Evolutionary conservation across 2,329 filamentous ascomycete genomes (phyloP).

Genomic region (Hypoxylon sp.): DNA sequence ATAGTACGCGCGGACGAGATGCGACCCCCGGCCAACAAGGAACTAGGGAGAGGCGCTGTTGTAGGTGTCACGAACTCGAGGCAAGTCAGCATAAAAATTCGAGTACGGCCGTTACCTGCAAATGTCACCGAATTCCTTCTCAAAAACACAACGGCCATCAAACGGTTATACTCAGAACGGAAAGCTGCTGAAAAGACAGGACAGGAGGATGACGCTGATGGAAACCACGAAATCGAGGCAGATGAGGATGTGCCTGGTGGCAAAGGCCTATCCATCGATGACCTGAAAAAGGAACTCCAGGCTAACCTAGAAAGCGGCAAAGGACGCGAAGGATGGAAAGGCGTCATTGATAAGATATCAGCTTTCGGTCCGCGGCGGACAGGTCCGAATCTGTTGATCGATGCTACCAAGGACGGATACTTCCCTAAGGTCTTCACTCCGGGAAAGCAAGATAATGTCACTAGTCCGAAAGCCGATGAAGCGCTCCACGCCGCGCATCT

Average conservation of each 20-base stretch:
- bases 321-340: slow-evolving; percentile 81
- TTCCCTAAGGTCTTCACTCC: slow-evolving; percentile 74
- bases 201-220: slow-evolving; percentile 51
- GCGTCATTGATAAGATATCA: slow-evolving; percentile 82
- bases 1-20: slow-evolving; percentile 91
- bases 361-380: slow-evolving; percentile 88
- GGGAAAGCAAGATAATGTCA: slow-evolving; percentile 49
- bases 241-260: slow-evolving; percentile 71
- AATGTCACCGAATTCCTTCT: slow-evolving; percentile 86
- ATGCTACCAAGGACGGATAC: slow-evolving; percentile 78
- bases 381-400: slow-evolving; percentile 90
- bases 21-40: slow-evolving; percentile 86
- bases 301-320: slow-evolving; percentile 77
- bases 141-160: slow-evolving; percentile 84
- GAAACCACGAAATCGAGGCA: slow-evolving; percentile 57
- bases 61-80: slow-evolving; percentile 84
- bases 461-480: slow-evolving; percentile 59
- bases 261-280: slow-evolving; percentile 74
- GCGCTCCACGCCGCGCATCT: slow-evolving; percentile 75
- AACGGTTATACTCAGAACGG: slow-evolving; percentile 79
- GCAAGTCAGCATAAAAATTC: slow-evolving; percentile 81
- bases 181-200: slow-evolving; percentile 61
- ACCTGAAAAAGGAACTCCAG: slow-evolving; percentile 81
- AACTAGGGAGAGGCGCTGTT: slow-evolving; percentile 85
- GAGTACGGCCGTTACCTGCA: slow-evolving; percentile 81